These are phyloP conservation scores for Globisporangium nagaii DNA, from an alignment of 352 stramenopile species.

Conservation along the genomic window DNA sequence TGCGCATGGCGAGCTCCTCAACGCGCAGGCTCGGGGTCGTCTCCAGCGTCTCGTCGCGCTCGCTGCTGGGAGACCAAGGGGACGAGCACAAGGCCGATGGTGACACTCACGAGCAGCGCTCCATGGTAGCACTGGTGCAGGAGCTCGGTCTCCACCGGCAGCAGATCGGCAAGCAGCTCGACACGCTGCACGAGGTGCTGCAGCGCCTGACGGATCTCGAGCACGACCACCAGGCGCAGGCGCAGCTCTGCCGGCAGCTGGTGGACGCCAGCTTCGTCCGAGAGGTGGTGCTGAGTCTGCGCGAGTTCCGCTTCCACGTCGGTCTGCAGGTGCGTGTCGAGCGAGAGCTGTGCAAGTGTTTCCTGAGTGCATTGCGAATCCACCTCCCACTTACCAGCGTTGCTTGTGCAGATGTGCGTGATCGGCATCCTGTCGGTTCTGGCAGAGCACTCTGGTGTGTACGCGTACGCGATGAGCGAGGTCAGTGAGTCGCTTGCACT, in stretches of 20 bases:
- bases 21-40: constrained; percentile 11
- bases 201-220: constrained; percentile 27
- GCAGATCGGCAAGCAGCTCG: constrained; percentile 31
- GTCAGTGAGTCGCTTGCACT: constrained; percentile 10
- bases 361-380: not conserved
- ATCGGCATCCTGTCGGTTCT: constrained; percentile 43
- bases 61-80: constrained; percentile 8
- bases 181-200: constrained; percentile 25
- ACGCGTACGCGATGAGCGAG: constrained; percentile 60
- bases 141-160: constrained; percentile 31
- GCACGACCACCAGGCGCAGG: constrained; percentile 14
- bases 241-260: constrained; percentile 30
- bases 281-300: constrained; percentile 32
- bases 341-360: not conserved
- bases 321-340: constrained; percentile 29
- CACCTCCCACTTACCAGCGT: not conserved
- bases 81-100: constrained; percentile 14
- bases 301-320: constrained; percentile 65
- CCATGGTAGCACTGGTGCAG: constrained; percentile 19
- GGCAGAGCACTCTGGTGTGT: constrained; percentile 34
- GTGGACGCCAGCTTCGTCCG: constrained; percentile 34
- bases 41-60: not conserved
- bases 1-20: constrained; percentile 14
- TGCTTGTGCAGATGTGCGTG: constrained; percentile 21
- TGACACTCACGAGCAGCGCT: constrained; percentile 1